Base-by-base conservation (phyloP, 2,329 filamentous ascomycete species). In the Periconia sp. region DNA sequence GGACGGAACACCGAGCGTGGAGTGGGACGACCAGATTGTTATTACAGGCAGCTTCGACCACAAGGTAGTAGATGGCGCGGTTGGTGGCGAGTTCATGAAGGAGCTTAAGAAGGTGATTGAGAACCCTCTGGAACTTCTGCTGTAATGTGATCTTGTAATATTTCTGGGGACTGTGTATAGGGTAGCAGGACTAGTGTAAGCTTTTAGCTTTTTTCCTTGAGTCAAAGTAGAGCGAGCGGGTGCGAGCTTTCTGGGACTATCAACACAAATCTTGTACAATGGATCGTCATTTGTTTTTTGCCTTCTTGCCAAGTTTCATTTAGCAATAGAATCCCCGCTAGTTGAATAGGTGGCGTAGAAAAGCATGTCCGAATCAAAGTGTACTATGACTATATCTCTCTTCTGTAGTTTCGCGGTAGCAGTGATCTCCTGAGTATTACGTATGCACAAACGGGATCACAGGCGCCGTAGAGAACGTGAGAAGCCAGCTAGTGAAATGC, bases 21-120 rank as follows among this genome's bases (percentile, higher is more conserved):
- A 89, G 73, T 99, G 89, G 88, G 94, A 99, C 63, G 94, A 99
- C 70, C 92, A 97, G 81, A 96, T 99, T 66, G 84, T 88, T 50
- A 86, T 99, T 46, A 97, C 92, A 26, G 92, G 80, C 66, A 95
- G 89, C 80, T 99, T 99, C 72, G 94, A 99, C 80, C 94, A 99
- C 85, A 96, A 96, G 83, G 92, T 97, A 36, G 86, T 99, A 10
- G 94, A 99, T 70, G 94, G 94, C 54, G 94, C 92, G 28, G 89
- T 97, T 45, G 95, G 94, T 67, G 94, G 87, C 46, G 94, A 99
- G 75, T 99, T 92, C 85, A 90, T 99, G 75, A 85, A 84, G 73
- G 94, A 95, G 79, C 79, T 99, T 73, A 99, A 99, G 88, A 92
- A 92, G 83, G 89, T 91, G 39, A 79, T 99, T 48, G 94, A 99